Conservation (phyloP, 2,329 filamentous ascomycete genomes). For the Aureobasidium lini region DNA sequence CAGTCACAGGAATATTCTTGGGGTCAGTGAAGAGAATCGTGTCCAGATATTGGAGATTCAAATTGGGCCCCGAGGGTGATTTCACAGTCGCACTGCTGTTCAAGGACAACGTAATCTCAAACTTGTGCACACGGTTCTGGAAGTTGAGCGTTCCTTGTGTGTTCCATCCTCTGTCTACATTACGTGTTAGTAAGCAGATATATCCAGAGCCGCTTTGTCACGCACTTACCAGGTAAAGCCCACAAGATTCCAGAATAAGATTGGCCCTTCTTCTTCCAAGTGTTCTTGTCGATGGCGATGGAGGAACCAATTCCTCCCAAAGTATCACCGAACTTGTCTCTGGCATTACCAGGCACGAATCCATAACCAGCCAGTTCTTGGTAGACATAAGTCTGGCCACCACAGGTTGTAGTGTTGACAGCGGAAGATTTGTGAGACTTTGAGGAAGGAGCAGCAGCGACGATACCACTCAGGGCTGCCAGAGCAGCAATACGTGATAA, state of each 20-base stretch:
- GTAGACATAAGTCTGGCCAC: conserved; percentile 57
- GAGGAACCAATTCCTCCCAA: conserved; percentile 60
- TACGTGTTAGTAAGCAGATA: background rate
- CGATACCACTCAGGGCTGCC: background rate
- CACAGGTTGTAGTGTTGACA: conserved; percentile 48
- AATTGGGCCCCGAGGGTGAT: conserved; percentile 51
- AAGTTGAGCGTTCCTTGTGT: conserved; percentile 63
- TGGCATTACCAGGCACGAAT: conserved; percentile 47
- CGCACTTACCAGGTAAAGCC: conserved; percentile 41
- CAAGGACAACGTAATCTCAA: conserved; percentile 52
- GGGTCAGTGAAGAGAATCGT: conserved; percentile 59
- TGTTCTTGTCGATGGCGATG: conserved; percentile 52
- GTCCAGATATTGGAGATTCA: conserved; percentile 55
- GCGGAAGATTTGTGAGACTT: background rate
- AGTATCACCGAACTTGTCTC: conserved; percentile 63
- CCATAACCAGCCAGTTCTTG: conserved; percentile 61
- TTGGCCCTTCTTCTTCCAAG: conserved; percentile 49
- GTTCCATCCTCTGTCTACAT: conserved; percentile 61
- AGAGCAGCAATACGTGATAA: conserved; percentile 4
- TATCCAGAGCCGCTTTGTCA: conserved; percentile 12
- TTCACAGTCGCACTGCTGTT: conserved; percentile 43
- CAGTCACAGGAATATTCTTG: conserved; percentile 53
- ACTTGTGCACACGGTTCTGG: conserved; percentile 61
- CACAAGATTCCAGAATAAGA: conserved; percentile 57
- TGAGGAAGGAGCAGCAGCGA: background rate